These are phyloP conservation scores for Teunomyces aglyptinius DNA, from an alignment of 805 yeast species.

Conservation along the genomic window DNA sequence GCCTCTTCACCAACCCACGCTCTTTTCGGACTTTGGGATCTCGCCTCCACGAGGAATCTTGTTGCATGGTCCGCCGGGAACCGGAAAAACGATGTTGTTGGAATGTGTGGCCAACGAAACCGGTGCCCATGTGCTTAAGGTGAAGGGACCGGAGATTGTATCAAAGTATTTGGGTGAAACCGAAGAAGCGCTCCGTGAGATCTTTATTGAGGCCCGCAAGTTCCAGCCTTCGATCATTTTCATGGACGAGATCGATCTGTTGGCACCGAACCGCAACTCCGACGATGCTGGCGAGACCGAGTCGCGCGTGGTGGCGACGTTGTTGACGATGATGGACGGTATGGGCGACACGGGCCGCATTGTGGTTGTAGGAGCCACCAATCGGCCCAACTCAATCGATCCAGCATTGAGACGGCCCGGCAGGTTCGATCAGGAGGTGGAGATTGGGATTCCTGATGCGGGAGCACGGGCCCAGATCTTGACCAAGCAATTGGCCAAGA, in stretches of 20 bases:
- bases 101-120: slow-evolving; percentile 76
- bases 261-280: slow-evolving; percentile 78
- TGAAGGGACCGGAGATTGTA: slow-evolving; percentile 89
- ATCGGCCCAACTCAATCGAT: slow-evolving; percentile 66
- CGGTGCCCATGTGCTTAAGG: slow-evolving; percentile 79
- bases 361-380: slow-evolving; percentile 74
- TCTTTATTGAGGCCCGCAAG: slow-evolving; percentile 79
- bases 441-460: slow-evolving; percentile 88
- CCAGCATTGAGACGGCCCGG: slow-evolving; percentile 83
- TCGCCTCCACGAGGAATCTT: slow-evolving; percentile 93
- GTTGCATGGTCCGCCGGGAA: slow-evolving; percentile 95
- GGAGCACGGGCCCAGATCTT: slow-evolving; percentile 76
- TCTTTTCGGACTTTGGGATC: slow-evolving; percentile 82
- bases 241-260: slow-evolving; percentile 90
- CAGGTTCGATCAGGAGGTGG: slow-evolving; percentile 84
- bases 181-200: slow-evolving; percentile 75
- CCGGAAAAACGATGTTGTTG: slow-evolving; percentile 89
- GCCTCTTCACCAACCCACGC: slow-evolving; percentile 74
- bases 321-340: slow-evolving; percentile 79
- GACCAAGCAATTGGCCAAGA: slow-evolving; percentile 53
- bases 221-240: slow-evolving; percentile 87
- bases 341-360: slow-evolving; percentile 63
- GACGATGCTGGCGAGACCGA: slow-evolving; percentile 93
- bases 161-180: slow-evolving; percentile 95
- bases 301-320: slow-evolving; percentile 83